A percentile compares a stretch with the other conserved stretches of the same genome.
These are phyloP conservation scores for Colletotrichum orchidophilum DNA, from an alignment of 2,329 filamentous ascomycete genomes.

Conservation along the genomic window DNA sequence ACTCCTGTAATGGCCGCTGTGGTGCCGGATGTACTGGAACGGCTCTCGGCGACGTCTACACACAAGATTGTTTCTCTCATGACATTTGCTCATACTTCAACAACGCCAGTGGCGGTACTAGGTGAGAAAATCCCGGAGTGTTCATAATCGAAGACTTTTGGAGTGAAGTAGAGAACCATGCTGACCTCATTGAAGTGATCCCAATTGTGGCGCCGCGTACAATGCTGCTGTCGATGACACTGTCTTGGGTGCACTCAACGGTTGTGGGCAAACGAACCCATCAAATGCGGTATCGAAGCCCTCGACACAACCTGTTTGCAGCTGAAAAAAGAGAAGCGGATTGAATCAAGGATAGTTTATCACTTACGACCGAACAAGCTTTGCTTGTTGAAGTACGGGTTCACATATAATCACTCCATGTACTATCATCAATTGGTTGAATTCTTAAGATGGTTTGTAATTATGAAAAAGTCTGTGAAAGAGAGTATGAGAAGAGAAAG, in stretches of 20 bases:
- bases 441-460: not conserved
- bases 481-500: not conserved
- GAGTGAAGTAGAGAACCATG: not conserved
- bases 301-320: slow-evolving; percentile 39
- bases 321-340: not conserved
- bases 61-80: slow-evolving; percentile 60
- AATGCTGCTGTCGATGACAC: slow-evolving; percentile 55
- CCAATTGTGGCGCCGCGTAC: slow-evolving; percentile 57
- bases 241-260: slow-evolving; percentile 43
- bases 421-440: not conserved
- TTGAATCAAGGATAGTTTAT: not conserved
- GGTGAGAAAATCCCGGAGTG: slow-evolving; percentile 42
- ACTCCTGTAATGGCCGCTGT: slow-evolving; percentile 59
- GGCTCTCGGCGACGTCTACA: slow-evolving; percentile 57
- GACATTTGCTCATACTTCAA: slow-evolving; percentile 63
- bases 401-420: too few species aligned
- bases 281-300: slow-evolving; percentile 40
- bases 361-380: too few species aligned
- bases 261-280: slow-evolving; percentile 49
- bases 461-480: not conserved
- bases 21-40: slow-evolving; percentile 55
- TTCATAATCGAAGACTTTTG: not conserved
- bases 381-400: too few species aligned
- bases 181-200: slow-evolving; percentile 46
- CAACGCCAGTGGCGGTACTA: slow-evolving; percentile 55